Conservation (phyloP, 139 green algal species). For the Chlamydomonas eustigma region DNA sequence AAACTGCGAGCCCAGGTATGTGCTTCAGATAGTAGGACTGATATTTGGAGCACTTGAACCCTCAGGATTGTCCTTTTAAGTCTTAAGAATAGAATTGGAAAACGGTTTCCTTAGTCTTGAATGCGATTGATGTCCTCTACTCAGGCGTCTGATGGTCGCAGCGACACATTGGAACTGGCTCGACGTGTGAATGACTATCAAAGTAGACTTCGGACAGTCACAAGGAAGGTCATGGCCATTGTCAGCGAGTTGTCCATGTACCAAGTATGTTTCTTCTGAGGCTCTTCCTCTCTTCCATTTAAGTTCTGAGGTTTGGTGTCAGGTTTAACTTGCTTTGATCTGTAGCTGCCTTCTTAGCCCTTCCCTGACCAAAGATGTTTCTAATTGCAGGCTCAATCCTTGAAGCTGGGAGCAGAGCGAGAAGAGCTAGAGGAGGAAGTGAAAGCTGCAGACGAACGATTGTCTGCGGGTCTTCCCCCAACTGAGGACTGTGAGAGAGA, state of each 20-base stretch:
- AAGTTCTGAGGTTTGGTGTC: background rate
- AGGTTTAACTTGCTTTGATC: too few relatives aligned
- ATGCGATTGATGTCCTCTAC: too few relatives aligned
- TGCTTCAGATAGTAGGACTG: too few relatives aligned
- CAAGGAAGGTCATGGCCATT: slow-evolving; percentile 78
- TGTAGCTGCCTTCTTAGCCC: background rate
- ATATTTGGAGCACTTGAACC: background rate
- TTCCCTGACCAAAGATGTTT: background rate
- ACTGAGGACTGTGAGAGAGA: slow-evolving; percentile 62
- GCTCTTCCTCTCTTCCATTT: background rate
- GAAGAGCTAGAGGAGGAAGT: slow-evolving; percentile 49
- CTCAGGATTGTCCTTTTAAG: background rate
- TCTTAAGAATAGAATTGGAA: background rate
- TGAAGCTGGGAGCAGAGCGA: slow-evolving; percentile 66
- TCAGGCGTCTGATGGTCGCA: slow-evolving; percentile 55
- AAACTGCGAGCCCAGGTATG: slow-evolving; percentile 42
- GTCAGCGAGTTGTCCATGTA: slow-evolving; percentile 85
- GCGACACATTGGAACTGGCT: slow-evolving; percentile 57
- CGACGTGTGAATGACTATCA: slow-evolving; percentile 68
- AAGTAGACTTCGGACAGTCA: slow-evolving; percentile 55
- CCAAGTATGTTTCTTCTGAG: too few relatives aligned
- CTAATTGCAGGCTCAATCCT: slow-evolving; percentile 44
- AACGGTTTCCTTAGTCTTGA: background rate
- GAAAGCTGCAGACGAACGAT: slow-evolving; percentile 10
- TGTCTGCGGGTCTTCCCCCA: slow-evolving; percentile 57